Conservation (phyloP, 495 filamentous ascomycete species). For the Penicillium flavigenum region DNA sequence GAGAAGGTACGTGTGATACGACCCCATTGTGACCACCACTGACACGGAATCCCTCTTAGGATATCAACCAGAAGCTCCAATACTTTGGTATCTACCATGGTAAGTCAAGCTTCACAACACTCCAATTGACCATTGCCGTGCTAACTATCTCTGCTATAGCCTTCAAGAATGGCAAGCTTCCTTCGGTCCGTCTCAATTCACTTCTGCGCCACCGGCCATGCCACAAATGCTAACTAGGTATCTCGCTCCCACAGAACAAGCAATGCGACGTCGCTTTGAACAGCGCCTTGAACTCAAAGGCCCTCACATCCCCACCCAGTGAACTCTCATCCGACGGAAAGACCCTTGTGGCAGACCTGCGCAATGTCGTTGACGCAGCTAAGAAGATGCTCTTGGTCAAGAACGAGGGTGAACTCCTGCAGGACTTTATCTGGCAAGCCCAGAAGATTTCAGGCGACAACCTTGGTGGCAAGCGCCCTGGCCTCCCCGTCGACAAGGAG, state of each 20-base stretch:
- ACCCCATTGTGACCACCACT: background rate
- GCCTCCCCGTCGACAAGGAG: constrained; percentile 69
- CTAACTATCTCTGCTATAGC: constrained; percentile 49
- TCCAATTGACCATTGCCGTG: constrained; percentile 1
- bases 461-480: constrained; percentile 57
- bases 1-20: constrained; percentile 40
- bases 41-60: constrained; percentile 24
- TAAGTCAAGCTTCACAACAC: constrained; percentile 33
- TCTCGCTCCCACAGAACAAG: constrained; percentile 59
- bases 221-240: constrained; percentile 10
- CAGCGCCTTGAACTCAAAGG: constrained; percentile 67
- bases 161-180: constrained; percentile 86
- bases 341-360: constrained; percentile 71
- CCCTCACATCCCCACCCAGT: constrained; percentile 67
- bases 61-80: constrained; percentile 93
- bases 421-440: constrained; percentile 96
- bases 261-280: constrained; percentile 95
- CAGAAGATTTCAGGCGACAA: constrained; percentile 64
- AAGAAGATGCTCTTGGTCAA: constrained; percentile 88
- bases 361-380: constrained; percentile 81
- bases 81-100: constrained; percentile 86
- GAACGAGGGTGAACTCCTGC: constrained; percentile 90
- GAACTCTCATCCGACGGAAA: constrained; percentile 82
- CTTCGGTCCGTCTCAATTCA: constrained; percentile 64
- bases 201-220: background rate